Base-by-base conservation (phyloP, 108 stramenopile genomes). In the Phaeodactylum tricornutum region DNA sequence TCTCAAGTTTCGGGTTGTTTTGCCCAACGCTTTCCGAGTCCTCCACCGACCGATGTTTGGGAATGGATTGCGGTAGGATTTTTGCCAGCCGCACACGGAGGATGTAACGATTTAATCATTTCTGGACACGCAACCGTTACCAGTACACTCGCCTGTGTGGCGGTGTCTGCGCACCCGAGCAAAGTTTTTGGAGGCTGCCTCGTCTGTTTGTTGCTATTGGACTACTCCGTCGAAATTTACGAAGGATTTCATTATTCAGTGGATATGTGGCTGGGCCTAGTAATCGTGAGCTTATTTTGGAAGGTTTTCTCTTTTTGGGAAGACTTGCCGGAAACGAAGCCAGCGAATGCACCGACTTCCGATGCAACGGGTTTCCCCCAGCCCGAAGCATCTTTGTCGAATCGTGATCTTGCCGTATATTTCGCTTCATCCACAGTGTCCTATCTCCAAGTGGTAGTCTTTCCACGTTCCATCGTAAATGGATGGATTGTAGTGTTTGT, bases 181-280 rank as follows among this genome's bases (percentile, higher is more conserved):
- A 50, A 55, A 6, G 28, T 49, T 2, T 88, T 88, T 49, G 65
- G 69, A 4, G 27, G 63, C 0, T 79, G 77, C 4, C 43, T 88
- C 14, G 84, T 81, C 79, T 61, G 65, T 27, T 55, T 81, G 48
- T 48, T 88, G 6, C 72, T 77, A 8, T 42, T 84, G 32, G 86
- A 88, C 52, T 88, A 75, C 39, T 50, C 48, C 24, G 76, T 88
- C 25, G 86, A 88, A 55, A 55, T 81, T 1, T 84, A 81, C 52
- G 77, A 88, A 53, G 86, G 86, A 5, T 84, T 84, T 62, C 86
- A 88, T 51, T 88, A 88, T 44, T 72, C 70, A 32, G 83, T 84
- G 0, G 86, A 88, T 51, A 88, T 88, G 86, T 84, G 79, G 77
- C 19, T 88, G 46, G 86, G 86, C 12, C 67, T 72, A 11, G 51